Evolutionary conservation across 2,329 filamentous ascomycete species (phyloP).

Genomic region (Purpureocillium lavendulum): DNA sequence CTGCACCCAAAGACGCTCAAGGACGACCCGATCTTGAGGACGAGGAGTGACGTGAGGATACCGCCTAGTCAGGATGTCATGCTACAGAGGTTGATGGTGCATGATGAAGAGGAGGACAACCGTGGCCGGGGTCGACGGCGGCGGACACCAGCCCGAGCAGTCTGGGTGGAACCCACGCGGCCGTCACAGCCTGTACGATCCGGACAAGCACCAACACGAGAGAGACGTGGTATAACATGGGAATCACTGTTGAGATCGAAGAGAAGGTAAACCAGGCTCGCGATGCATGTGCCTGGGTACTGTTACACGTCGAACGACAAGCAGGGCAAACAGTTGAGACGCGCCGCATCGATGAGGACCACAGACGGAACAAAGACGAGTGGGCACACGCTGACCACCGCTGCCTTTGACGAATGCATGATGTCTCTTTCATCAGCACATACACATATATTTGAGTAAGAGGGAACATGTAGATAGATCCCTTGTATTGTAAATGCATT

Average conservation of each 20-base stretch:
- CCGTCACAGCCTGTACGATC: constrained; percentile 3
- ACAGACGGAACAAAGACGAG: no score
- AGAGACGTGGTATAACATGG: constrained; percentile 10
- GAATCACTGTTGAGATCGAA: constrained; percentile 16
- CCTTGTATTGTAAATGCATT: no score
- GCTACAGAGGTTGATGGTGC: constrained; percentile 19
- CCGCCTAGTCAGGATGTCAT: constrained; percentile 31
- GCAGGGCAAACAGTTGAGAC: background rate
- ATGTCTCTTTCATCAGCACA: background rate
- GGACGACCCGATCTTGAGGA: constrained; percentile 28
- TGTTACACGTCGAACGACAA: background rate
- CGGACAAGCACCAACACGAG: constrained; percentile 4
- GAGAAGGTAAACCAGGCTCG: constrained; percentile 9
- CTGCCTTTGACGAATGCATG: background rate
- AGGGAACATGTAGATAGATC: no score
- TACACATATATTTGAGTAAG: constrained; percentile 5
- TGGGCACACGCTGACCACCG: no score
- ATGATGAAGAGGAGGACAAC: constrained; percentile 4
- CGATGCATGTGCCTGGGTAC: background rate
- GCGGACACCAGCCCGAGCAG: constrained; percentile 5
- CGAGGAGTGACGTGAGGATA: constrained; percentile 15
- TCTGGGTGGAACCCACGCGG: constrained; percentile 12
- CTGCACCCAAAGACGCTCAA: constrained; percentile 30
- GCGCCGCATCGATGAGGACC: no score
- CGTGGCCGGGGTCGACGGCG: constrained; percentile 5